Evolutionary conservation across 177 flowering plant species (phyloP).

Genomic region (Viscum album): DNA sequence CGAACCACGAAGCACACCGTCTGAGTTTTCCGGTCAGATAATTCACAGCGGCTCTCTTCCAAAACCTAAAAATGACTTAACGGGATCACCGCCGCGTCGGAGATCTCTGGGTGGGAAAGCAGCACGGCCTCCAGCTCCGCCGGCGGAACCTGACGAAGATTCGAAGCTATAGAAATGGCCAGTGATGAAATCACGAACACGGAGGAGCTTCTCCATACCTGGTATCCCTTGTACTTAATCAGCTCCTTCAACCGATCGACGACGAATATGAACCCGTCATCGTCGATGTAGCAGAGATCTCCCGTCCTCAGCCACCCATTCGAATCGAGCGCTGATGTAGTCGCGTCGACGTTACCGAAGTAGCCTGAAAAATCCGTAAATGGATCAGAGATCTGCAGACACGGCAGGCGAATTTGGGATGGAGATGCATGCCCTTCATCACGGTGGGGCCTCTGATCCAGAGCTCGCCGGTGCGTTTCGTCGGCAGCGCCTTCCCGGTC

Average conservation of each 20-base stretch:
- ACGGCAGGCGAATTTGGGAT: background rate
- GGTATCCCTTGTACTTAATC: slow-evolving; percentile 83
- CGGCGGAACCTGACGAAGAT: slow-evolving; percentile 57
- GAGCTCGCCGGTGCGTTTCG: slow-evolving; percentile 69
- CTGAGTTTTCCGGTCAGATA: background rate
- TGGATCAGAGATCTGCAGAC: background rate
- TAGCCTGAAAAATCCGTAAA: slow-evolving; percentile 35
- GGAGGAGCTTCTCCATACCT: slow-evolving; percentile 27
- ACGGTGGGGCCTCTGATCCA: slow-evolving; percentile 69
- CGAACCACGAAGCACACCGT: background rate
- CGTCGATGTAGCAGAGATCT: slow-evolving; percentile 70
- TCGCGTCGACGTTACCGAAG: slow-evolving; percentile 52
- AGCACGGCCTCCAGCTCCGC: slow-evolving; percentile 83
- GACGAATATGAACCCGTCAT: slow-evolving; percentile 62
- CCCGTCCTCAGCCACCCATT: slow-evolving; percentile 86
- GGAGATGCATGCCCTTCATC: too few relatives aligned
- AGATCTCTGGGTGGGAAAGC: slow-evolving; percentile 53
- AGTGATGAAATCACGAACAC: background rate
- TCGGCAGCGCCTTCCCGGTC: slow-evolving; percentile 38
- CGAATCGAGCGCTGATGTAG: slow-evolving; percentile 44
- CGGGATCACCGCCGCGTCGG: slow-evolving; percentile 88
- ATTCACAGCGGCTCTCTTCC: background rate
- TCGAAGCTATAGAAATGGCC: background rate
- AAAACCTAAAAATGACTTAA: slow-evolving; percentile 23
- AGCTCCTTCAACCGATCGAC: slow-evolving; percentile 82